Conservation (phyloP, 148 eudicot genomes). For the Bassia scoparia region DNA sequence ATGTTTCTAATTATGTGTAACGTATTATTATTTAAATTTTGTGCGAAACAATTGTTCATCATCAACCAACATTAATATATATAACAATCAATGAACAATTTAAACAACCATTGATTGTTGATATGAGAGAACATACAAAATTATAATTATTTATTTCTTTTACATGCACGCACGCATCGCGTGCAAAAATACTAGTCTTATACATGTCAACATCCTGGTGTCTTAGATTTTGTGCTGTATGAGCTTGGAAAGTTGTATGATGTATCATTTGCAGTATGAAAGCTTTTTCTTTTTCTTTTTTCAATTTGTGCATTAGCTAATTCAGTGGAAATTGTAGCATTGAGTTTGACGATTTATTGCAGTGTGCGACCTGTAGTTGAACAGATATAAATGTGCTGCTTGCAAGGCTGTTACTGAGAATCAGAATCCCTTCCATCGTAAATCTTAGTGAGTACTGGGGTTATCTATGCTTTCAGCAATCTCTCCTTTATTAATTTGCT, state of each 20-base stretch:
- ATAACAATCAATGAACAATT: too few relatives aligned
- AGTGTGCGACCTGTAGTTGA: slow-evolving; percentile 98
- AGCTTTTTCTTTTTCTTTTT: neutral
- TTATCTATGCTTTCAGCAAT: neutral
- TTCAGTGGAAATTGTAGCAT: slow-evolving; percentile 8
- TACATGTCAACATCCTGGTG: neutral
- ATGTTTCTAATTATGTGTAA: too few relatives aligned
- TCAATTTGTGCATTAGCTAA: neutral
- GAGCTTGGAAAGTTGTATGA: neutral
- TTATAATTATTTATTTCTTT: too few relatives aligned
- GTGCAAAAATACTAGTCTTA: too few relatives aligned
- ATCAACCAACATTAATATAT: too few relatives aligned
- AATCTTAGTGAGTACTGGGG: slow-evolving; percentile 58
- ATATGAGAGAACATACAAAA: too few relatives aligned
- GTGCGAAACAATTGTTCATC: too few relatives aligned
- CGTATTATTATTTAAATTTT: too few relatives aligned
- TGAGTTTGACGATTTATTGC: slow-evolving; percentile 27
- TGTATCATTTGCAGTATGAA: neutral
- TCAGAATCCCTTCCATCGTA: slow-evolving; percentile 59
- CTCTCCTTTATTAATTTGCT: too few relatives aligned
- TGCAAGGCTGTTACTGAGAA: slow-evolving; percentile 83
- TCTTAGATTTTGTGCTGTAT: neutral
- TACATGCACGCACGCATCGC: too few relatives aligned
- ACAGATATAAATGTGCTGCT: slow-evolving; percentile 85
- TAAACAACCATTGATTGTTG: too few relatives aligned